A percentile compares a stretch with the other conserved stretches of the same genome.
These are phyloP conservation scores for Chlorokybus atmophyticus DNA, from an alignment of 139 green algal species.

Conservation along the genomic window DNA sequence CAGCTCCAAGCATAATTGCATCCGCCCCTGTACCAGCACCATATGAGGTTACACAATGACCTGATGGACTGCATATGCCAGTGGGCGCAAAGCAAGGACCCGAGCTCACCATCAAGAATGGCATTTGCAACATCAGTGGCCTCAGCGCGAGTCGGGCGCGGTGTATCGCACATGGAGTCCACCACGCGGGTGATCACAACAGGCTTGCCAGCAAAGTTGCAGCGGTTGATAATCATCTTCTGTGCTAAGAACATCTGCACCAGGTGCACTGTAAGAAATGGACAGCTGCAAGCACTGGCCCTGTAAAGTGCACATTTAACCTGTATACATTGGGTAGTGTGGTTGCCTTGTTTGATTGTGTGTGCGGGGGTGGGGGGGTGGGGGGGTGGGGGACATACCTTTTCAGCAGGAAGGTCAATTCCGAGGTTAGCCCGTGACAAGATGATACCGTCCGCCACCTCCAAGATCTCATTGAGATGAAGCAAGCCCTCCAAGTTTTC, in stretches of 20 bases:
- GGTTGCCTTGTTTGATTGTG: too few species aligned
- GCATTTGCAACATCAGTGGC: slow-evolving; percentile 80
- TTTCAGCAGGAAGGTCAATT: slow-evolving; percentile 98
- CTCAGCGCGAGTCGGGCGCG: slow-evolving; percentile 55
- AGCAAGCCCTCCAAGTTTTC: slow-evolving; percentile 95
- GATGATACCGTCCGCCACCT: slow-evolving; percentile 73
- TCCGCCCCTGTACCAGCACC: slow-evolving; percentile 48
- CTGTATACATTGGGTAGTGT: too few species aligned
- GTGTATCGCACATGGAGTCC: slow-evolving; percentile 44
- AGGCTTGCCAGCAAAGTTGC: slow-evolving; percentile 42
- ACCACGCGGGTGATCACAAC: slow-evolving; percentile 45
- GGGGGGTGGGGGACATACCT: background rate
- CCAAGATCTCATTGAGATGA: slow-evolving; percentile 92
- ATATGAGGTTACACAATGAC: too few species aligned
- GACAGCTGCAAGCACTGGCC: background rate
- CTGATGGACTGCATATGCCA: too few species aligned
- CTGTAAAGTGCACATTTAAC: too few species aligned
- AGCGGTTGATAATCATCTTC: slow-evolving; percentile 55
- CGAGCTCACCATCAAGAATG: slow-evolving; percentile 65
- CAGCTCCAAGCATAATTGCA: slow-evolving; percentile 57
- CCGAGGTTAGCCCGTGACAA: slow-evolving; percentile 89
- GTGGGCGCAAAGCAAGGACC: too few species aligned
- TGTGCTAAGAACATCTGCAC: slow-evolving; percentile 87
- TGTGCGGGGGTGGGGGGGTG: background rate
- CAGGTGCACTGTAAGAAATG: slow-evolving; percentile 1